Percentiles rank a stretch among this genome's conserved stretches.
Evolutionary conservation across 2,329 filamentous ascomycete genomes (phyloP).

Genomic region (Beauveria sp.): DNA sequence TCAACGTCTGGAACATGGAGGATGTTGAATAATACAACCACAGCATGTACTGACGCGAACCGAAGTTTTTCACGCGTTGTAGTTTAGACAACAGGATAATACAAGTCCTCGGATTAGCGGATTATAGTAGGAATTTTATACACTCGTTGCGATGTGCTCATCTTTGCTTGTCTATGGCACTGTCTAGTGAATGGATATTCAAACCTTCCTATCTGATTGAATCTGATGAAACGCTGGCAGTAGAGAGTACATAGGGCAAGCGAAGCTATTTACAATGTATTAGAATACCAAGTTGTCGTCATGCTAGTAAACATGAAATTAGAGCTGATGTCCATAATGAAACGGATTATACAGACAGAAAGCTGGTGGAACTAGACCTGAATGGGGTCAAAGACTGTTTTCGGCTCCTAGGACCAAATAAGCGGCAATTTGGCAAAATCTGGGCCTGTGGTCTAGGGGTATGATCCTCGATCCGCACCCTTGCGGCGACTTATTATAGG

Average conservation of each 20-base stretch:
- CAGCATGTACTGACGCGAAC: constrained; percentile 15
- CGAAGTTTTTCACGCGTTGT: constrained; percentile 10
- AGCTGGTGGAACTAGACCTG: no score
- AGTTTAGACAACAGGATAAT: constrained; percentile 20
- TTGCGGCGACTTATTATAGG: background rate
- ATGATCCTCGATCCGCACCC: constrained; percentile 5
- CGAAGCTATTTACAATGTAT: no score
- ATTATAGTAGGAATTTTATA: background rate
- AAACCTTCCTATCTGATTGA: no score
- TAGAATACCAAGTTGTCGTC: no score
- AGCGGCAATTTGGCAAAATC: background rate
- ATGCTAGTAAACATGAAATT: no score
- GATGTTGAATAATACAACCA: constrained; percentile 32
- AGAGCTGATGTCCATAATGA: no score
- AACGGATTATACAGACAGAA: no score
- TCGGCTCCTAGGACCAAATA: background rate
- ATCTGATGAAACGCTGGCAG: no score
- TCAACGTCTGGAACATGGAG: constrained; percentile 42
- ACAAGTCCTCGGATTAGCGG: background rate
- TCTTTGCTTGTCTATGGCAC: background rate
- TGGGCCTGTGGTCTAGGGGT: constrained; percentile 9
- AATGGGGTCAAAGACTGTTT: background rate
- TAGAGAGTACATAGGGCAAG: no score
- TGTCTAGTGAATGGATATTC: no score
- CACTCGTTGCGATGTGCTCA: background rate